Evolutionary conservation across 2,329 filamentous ascomycete species (phyloP), one percentile per base, ranked within the genome.

Genomic region (Elsinoe arachidis): DNA sequence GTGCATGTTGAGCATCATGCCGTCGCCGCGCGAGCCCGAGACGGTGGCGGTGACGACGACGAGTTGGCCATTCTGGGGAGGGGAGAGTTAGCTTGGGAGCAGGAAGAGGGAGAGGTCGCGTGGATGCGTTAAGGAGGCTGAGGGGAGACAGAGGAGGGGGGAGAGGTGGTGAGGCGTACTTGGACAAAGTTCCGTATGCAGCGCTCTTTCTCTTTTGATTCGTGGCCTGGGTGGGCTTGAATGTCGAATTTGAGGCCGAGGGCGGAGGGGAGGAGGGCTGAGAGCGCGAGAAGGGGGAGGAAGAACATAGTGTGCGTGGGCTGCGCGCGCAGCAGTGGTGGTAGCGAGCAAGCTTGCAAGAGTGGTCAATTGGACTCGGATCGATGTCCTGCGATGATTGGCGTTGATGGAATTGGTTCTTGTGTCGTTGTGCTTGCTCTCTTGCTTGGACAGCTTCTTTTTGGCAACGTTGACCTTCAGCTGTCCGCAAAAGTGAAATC

Each of bases 181-280:
- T 83, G 81, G 63, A 96, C 91, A 73, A 96, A 99, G 78, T 99
- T 99, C 72, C 92, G 84, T 73, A 99, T 88, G 77, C 93, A 99
- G 76, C 92, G 83, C 76, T 92, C 87, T 69, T 85, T 82, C 68
- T 80, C 83, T 46, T 73, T 72, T 61, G 78, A 77, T 66, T 86
- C 83, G 71, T 81, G 79, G 61, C 81, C 78, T 55, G 76, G 74
- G 63, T 84, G 80, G 44, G 90, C 89, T 66, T 82, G 75, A 61
- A 99, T 83, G 68, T 99, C 93, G 80, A 99, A 96, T 78, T 95
- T 96, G 67, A 99, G 84, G 59, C 90, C 90, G 39, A 75, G 74
- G 39, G 76, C 64, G 61, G 77, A 67, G 19, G 75, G 75, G 15
- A 74, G 64, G 6, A 66, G 56, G 58, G 69, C 64, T 5, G 73